Conservation (phyloP, 108 stramenopile genomes). For the Cyclotella atomus region DNA sequence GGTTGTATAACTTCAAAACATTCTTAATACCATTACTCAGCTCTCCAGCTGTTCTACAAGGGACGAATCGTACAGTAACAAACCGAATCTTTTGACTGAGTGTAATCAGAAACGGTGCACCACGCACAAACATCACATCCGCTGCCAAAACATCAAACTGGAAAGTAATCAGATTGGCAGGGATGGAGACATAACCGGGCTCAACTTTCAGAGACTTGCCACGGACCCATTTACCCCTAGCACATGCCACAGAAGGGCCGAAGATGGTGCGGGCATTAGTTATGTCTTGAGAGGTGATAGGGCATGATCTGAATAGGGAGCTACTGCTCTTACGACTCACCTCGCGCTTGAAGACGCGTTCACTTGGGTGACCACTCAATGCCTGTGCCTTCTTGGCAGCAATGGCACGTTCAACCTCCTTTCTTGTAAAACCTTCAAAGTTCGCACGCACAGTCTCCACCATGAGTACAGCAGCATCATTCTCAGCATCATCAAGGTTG, state of each 20-base stretch:
- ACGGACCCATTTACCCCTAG: constrained; percentile 16
- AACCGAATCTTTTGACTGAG: constrained; percentile 12
- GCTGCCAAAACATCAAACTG: constrained; percentile 26
- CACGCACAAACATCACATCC: constrained; percentile 41
- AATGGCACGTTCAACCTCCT: constrained; percentile 25
- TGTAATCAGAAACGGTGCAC: constrained; percentile 17
- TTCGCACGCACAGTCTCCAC: constrained; percentile 11
- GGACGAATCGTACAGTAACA: constrained; percentile 10
- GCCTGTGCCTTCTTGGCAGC: background rate
- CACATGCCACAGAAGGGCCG: constrained; percentile 15
- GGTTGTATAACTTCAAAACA: constrained; percentile 21
- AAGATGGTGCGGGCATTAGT: constrained; percentile 21
- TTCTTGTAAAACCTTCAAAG: constrained; percentile 15
- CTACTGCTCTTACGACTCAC: background rate
- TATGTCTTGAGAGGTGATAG: constrained; percentile 6
- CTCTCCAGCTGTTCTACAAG: constrained; percentile 3
- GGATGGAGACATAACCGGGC: constrained; percentile 19
- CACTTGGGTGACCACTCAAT: constrained; percentile 2
- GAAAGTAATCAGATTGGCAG: constrained; percentile 17
- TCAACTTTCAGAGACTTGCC: constrained; percentile 22
- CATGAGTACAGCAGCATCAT: constrained; percentile 2
- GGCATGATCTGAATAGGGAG: constrained; percentile 19
- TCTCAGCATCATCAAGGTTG: background rate
- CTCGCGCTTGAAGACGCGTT: background rate
- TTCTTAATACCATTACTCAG: constrained; percentile 14